Evolutionary conservation across 139 green algal species (phyloP), one percentile per base, ranked within the genome.

Genomic region (Picochlorum costavermella): DNA sequence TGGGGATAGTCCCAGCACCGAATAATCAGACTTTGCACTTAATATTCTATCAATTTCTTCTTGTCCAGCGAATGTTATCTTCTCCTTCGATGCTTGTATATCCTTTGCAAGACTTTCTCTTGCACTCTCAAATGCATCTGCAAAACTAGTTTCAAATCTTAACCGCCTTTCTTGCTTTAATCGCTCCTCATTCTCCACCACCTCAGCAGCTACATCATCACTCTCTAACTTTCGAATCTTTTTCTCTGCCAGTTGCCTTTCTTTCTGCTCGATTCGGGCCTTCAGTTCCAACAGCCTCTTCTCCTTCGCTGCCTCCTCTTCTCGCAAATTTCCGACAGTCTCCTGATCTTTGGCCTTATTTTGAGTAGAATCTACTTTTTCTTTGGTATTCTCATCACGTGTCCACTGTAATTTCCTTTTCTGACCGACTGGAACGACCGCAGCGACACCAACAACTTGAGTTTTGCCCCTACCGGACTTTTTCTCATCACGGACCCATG

Each of bases 1-100:
- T 14, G 73, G 36, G 8, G 28, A 25, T 30, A 80, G 30, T 50
- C 70, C 63, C 57, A 76, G 36, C 17, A 66, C 37, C 11, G 20
- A 30, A 50, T 70, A 70, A 50, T 70, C 64, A 12, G 51, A 67
- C n/a, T 49, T 29, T 13, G 64, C 64, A 28, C 17, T 36, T 31
- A 70, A 60, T 23, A 70, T 50, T 33, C 64, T 53, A 26, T 61
- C 33, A 11, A 70, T 26, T 31, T 70, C 64, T 48, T 16, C 13
- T n/a, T 33, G 16, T 33, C 65, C 64, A n/a, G 64, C 64, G 17
- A 61, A 61, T 11, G 26, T 12, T 20, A 61, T 50, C 13, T 60
- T 8, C 23, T 33, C 6, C 12, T 70, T 70, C 4, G 56, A 67
- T 26, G 65, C 16, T 50, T 28, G 14, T 30, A 61, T 61, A 40